Evolutionary conservation across 2,329 filamentous ascomycete genomes (phyloP).

Genomic region (Orbilia blumenaviensis): DNA sequence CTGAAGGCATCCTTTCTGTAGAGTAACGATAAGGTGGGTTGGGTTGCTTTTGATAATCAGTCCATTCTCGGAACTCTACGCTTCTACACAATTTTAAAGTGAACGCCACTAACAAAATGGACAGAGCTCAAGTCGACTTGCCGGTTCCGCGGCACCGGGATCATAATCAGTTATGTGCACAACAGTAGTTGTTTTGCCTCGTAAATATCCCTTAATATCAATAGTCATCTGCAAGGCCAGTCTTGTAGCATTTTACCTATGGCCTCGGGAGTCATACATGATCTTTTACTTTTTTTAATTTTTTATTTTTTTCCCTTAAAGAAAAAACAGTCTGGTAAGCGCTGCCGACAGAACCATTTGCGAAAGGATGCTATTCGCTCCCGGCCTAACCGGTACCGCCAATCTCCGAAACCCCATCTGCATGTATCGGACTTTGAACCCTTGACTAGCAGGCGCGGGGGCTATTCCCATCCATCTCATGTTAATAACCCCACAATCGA

Average conservation of each 20-base stretch:
- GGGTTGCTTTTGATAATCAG: background rate
- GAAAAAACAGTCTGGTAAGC: background rate
- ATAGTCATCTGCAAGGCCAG: too few relatives aligned
- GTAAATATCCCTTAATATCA: too few relatives aligned
- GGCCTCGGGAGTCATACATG: background rate
- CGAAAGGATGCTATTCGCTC: background rate
- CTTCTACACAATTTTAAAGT: background rate
- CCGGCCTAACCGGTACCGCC: background rate
- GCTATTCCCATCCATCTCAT: background rate
- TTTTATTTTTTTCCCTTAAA: too few relatives aligned
- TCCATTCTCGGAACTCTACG: background rate
- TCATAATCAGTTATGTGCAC: background rate
- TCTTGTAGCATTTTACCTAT: too few relatives aligned
- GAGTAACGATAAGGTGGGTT: background rate
- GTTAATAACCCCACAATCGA: constrained; percentile 20
- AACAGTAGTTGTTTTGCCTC: background rate
- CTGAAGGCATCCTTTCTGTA: background rate
- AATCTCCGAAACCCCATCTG: background rate
- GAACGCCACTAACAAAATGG: background rate
- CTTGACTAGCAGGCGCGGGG: background rate
- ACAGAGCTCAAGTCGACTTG: background rate
- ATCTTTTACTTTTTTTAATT: background rate
- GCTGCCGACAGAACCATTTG: background rate
- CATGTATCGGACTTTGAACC: background rate
- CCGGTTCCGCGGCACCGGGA: constrained; percentile 7